Evolutionary conservation across 257 asterid species (phyloP).

Genomic region (Ilex asprella): DNA sequence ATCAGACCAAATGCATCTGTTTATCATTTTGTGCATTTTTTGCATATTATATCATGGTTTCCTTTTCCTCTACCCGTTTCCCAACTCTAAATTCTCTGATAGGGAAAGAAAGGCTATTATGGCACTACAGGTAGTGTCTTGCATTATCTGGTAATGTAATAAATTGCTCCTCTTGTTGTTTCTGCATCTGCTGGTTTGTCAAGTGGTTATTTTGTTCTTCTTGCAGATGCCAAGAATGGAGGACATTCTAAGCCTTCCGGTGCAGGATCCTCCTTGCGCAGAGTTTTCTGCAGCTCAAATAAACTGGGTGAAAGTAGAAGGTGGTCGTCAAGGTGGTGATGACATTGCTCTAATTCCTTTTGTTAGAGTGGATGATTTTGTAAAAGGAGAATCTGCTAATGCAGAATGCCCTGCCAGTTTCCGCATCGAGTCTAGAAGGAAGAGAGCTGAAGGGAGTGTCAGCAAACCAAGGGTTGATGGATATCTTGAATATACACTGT

Average conservation of each 20-base stretch:
- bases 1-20: neutral
- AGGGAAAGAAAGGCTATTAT: neutral
- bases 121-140: neutral
- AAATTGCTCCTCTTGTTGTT: neutral
- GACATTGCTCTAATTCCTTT: conserved; percentile 44
- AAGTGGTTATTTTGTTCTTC: neutral
- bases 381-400: conserved; percentile 46
- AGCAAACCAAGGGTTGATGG: conserved; percentile 52
- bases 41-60: neutral
- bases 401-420: conserved; percentile 46
- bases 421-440: conserved; percentile 48
- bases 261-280: conserved; percentile 44
- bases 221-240: conserved; percentile 49
- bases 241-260: conserved; percentile 44
- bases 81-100: neutral
- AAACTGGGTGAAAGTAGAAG: conserved; percentile 52
- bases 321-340: conserved; percentile 58
- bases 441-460: conserved; percentile 46
- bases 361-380: conserved; percentile 46
- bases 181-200: neutral
- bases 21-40: neutral
- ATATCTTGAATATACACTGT: conserved; percentile 59
- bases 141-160: neutral
- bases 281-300: conserved; percentile 45
- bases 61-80: neutral